phyloP scores from a whole-genome alignment of 495 filamentous ascomycete species.

The Bryoglossum gracile region DNA sequence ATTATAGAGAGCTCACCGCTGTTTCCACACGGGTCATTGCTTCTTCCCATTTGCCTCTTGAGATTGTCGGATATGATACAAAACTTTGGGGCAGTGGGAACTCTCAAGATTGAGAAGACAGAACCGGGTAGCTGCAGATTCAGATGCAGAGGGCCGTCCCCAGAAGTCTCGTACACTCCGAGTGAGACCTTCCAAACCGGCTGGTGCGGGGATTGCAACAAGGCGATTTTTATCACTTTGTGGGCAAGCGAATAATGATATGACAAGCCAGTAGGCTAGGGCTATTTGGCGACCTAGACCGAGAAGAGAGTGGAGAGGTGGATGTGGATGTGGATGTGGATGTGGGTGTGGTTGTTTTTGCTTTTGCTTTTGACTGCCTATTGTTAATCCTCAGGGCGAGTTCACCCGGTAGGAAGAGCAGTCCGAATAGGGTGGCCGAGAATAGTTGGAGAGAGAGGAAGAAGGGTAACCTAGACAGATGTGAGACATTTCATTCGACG shows the following conservation, averaged over 20 bases:
- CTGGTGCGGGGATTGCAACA: background rate
- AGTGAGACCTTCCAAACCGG: no score
- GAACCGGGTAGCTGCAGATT: slow-evolving; percentile 17
- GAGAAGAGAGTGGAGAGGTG: background rate
- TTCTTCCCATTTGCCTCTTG: slow-evolving; percentile 19
- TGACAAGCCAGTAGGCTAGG: background rate
- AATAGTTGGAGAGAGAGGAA: no score
- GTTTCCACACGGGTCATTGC: slow-evolving; percentile 19
- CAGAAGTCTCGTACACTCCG: slow-evolving; percentile 12
- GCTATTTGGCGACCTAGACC: background rate
- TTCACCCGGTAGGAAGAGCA: no score
- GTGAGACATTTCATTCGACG: no score
- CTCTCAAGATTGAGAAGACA: slow-evolving; percentile 1
- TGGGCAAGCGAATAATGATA: background rate
- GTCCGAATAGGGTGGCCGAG: no score
- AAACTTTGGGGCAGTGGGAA: slow-evolving; percentile 1
- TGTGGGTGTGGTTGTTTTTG: no score
- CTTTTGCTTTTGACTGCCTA: background rate
- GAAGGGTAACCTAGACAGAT: no score
- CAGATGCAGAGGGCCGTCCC: slow-evolving; percentile 13
- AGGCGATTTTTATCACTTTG: background rate
- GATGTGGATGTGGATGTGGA: no score
- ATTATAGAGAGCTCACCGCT: slow-evolving; percentile 15
- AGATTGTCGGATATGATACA: slow-evolving; percentile 13
- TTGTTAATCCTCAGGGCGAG: background rate